Percentiles rank a stretch among this genome's conserved stretches.
Evolutionary conservation across 805 yeast species (phyloP).

Genomic region (Myxozyma lipomycoides): DNA sequence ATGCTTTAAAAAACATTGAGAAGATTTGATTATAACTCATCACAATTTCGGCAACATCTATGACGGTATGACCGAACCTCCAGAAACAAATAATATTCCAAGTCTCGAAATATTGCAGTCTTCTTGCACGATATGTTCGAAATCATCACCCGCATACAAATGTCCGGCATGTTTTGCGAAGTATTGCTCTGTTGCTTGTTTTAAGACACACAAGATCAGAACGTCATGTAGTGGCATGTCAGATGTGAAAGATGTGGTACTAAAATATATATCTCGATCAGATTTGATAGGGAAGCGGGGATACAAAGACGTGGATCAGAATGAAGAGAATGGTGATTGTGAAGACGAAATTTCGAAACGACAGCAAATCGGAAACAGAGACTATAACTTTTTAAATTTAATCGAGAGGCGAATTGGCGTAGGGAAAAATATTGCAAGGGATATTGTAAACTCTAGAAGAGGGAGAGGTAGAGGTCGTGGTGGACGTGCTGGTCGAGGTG

Average conservation of each 20-base stretch:
- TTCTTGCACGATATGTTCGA: constrained; percentile 16
- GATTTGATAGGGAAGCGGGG: constrained; percentile 19
- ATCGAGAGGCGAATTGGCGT: constrained; percentile 25
- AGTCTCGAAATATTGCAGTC: too few species aligned
- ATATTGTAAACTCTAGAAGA: neutral
- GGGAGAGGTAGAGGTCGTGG: constrained; percentile 5
- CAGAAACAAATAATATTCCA: too few species aligned
- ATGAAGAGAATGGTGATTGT: neutral
- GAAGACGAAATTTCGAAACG: constrained; percentile 3
- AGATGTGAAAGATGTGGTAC: constrained; percentile 19
- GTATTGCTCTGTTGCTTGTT: constrained; percentile 24
- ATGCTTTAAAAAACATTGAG: too few species aligned
- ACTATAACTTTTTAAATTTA: constrained; percentile 24
- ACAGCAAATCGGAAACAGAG: constrained; percentile 20
- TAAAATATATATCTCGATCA: constrained; percentile 17
- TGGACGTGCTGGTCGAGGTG: neutral
- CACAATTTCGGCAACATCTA: too few species aligned
- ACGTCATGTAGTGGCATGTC: constrained; percentile 21
- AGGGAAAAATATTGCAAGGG: constrained; percentile 17
- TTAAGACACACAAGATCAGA: constrained; percentile 16
- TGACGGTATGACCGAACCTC: too few species aligned
- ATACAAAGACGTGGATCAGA: constrained; percentile 2
- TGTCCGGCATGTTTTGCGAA: constrained; percentile 21
- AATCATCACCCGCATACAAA: constrained; percentile 16
- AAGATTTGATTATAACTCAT: too few species aligned